phyloP scores from a whole-genome alignment of 495 filamentous ascomycete species.

The Aspergillus nidulans region DNA sequence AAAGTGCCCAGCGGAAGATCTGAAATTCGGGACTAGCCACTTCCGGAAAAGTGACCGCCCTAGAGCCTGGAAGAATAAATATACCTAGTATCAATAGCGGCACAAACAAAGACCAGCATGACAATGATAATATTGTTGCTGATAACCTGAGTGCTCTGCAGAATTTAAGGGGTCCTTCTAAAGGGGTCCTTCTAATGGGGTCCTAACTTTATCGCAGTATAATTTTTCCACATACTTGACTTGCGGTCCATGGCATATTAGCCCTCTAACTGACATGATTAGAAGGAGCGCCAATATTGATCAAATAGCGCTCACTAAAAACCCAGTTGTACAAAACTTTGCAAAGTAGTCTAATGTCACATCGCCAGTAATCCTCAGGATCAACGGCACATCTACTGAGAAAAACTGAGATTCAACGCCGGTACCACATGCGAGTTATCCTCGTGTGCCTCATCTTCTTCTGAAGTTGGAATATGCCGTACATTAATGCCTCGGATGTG shows the following conservation, averaged over 20 bases:
- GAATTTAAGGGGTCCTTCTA: too few relatives aligned
- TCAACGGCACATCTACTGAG: not conserved
- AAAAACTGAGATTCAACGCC: conserved; percentile 33
- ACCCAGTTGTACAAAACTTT: conserved; percentile 10
- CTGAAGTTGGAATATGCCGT: conserved; percentile 88
- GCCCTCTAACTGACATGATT: too few relatives aligned
- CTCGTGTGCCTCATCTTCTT: conserved; percentile 86
- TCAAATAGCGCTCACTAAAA: too few relatives aligned
- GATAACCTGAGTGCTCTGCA: too few relatives aligned
- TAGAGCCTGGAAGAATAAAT: not conserved
- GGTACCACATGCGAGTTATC: conserved; percentile 51
- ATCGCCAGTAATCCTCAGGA: not conserved
- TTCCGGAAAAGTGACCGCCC: not conserved
- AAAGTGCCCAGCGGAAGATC: not conserved
- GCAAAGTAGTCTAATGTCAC: conserved; percentile 9
- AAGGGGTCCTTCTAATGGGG: too few relatives aligned
- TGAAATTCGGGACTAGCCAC: conserved; percentile 1
- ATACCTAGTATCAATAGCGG: too few relatives aligned
- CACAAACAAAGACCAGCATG: too few relatives aligned
- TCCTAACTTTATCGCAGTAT: too few relatives aligned
- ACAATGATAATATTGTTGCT: too few relatives aligned
- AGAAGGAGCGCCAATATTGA: too few relatives aligned
- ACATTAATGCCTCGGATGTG: conserved; percentile 89
- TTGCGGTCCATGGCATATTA: too few relatives aligned
- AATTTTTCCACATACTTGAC: too few relatives aligned